A percentile compares a stretch with the other conserved stretches of the same genome.
Conservation (phyloP, 1,284 basidiomycete genomes). For the Cutaneotrichosporon sp. region DNA sequence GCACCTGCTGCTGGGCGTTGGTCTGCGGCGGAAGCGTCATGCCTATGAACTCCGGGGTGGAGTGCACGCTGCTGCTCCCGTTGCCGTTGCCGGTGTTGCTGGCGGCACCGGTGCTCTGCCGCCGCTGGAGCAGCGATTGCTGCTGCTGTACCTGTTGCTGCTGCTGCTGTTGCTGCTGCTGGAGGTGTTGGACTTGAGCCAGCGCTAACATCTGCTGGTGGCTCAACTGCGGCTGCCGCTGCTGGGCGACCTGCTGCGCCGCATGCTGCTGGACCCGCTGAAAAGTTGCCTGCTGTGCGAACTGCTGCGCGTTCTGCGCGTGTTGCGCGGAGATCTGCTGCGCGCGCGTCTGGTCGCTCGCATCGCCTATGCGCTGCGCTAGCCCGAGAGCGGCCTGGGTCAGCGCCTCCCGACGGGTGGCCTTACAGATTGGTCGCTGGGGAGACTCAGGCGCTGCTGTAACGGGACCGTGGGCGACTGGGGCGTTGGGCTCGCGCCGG, state of each 20-base stretch:
- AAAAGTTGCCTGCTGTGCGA: neutral
- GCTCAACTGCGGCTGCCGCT: neutral
- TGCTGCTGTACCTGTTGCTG: slow-evolving; percentile 6
- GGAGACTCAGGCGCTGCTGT: neutral
- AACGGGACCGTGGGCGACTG: neutral
- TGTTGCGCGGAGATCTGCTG: neutral
- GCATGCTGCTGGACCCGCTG: neutral
- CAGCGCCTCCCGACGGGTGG: neutral
- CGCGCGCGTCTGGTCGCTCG: neutral
- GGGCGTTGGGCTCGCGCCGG: neutral
- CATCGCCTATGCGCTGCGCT: neutral
- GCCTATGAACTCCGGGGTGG: neutral
- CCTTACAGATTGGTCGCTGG: neutral
- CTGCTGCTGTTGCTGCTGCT: slow-evolving; percentile 10
- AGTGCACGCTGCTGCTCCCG: neutral
- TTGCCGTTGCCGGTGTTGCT: no score
- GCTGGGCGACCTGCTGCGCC: neutral
- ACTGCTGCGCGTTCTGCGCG: neutral
- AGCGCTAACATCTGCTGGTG: neutral
- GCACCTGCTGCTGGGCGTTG: neutral
- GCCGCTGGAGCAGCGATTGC: neutral
- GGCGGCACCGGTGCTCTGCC: neutral
- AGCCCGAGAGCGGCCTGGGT: neutral
- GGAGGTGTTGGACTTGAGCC: neutral
- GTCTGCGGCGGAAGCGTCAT: neutral